A percentile compares a stretch with the other conserved stretches of the same genome.
Evolutionary conservation across 2,329 filamentous ascomycete genomes (phyloP).

Genomic region (Sphaerostilbella broomeana): DNA sequence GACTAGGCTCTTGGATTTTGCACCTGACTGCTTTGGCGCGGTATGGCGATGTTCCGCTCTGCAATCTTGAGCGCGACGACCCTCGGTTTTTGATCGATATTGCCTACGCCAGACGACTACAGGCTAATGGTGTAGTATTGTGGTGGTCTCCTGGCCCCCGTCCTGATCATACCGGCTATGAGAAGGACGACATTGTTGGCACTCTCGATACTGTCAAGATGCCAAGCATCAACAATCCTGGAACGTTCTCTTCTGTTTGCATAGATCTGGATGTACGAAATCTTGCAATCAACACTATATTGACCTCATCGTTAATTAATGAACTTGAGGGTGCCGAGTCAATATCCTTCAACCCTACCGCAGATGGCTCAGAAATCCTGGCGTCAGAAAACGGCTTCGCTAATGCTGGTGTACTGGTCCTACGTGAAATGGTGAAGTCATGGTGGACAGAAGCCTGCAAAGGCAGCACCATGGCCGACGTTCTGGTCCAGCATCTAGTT

Average conservation of each 20-base stretch:
- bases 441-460: slow-evolving; percentile 96
- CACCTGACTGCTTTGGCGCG: slow-evolving; percentile 82
- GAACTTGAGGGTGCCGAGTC: slow-evolving; percentile 88
- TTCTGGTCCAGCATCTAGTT: slow-evolving; percentile 94
- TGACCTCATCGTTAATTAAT: slow-evolving; percentile 94
- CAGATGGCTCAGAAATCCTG: slow-evolving; percentile 45
- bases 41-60: slow-evolving; percentile 90
- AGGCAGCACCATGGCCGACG: slow-evolving; percentile 89
- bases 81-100: slow-evolving; percentile 93
- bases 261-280: slow-evolving; percentile 93
- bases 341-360: slow-evolving; percentile 65
- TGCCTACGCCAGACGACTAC: slow-evolving; percentile 82
- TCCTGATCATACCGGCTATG: slow-evolving; percentile 92
- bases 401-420: slow-evolving; percentile 80
- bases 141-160: slow-evolving; percentile 91
- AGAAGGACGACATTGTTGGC: slow-evolving; percentile 81
- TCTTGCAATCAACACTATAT: slow-evolving; percentile 92
- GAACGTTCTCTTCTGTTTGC: slow-evolving; percentile 91
- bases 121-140: slow-evolving; percentile 85
- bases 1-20: slow-evolving; percentile 84
- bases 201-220: slow-evolving; percentile 82
- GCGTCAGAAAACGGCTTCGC: slow-evolving; percentile 88
- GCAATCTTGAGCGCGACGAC: slow-evolving; percentile 91
- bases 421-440: slow-evolving; percentile 96
- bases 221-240: slow-evolving; percentile 88